Conservation (phyloP, 331 rosid genomes). For the Rhamnella rubrinervis region DNA sequence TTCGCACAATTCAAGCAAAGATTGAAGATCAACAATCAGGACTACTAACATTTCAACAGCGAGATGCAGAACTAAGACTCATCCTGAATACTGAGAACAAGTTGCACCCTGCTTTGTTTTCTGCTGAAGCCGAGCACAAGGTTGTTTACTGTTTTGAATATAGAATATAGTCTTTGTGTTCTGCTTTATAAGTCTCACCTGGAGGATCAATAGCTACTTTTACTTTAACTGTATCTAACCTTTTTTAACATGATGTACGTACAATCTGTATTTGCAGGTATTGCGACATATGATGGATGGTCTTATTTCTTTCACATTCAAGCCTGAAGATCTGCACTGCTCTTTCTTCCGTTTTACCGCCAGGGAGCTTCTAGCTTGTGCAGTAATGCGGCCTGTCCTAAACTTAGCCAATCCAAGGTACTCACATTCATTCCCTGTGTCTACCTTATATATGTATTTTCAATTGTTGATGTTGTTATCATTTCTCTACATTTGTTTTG, state of each 20-base stretch:
- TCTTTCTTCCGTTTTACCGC: constrained; percentile 69
- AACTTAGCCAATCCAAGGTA: constrained; percentile 93
- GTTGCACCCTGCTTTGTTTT: constrained; percentile 96
- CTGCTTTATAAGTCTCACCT: constrained; percentile 24
- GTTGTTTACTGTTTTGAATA: constrained; percentile 39
- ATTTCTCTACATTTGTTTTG: constrained; percentile 26
- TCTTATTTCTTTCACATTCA: constrained; percentile 74
- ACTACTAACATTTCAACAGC: constrained; percentile 53
- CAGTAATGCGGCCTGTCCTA: constrained; percentile 87
- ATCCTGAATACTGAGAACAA: constrained; percentile 76
- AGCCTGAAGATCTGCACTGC: constrained; percentile 85
- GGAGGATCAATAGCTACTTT: constrained; percentile 16
- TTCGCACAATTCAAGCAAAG: constrained; percentile 74
- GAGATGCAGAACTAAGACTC: constrained; percentile 66
- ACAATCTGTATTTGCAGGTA: constrained; percentile 55
- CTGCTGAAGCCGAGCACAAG: constrained; percentile 98
- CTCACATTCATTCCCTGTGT: constrained; percentile 3
- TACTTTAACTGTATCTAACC: constrained; percentile 6
- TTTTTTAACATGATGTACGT: constrained; percentile 26
- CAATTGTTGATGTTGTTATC: constrained; percentile 20
- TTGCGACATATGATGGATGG: constrained; percentile 92
- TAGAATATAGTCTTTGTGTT: constrained; percentile 11
- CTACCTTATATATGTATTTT: constrained; percentile 19
- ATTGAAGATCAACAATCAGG: constrained; percentile 53
- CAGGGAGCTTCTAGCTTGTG: constrained; percentile 96